Evolutionary conservation across 108 stramenopile genomes (phyloP).

Genomic region (Fistulifera pelliculosa): DNA sequence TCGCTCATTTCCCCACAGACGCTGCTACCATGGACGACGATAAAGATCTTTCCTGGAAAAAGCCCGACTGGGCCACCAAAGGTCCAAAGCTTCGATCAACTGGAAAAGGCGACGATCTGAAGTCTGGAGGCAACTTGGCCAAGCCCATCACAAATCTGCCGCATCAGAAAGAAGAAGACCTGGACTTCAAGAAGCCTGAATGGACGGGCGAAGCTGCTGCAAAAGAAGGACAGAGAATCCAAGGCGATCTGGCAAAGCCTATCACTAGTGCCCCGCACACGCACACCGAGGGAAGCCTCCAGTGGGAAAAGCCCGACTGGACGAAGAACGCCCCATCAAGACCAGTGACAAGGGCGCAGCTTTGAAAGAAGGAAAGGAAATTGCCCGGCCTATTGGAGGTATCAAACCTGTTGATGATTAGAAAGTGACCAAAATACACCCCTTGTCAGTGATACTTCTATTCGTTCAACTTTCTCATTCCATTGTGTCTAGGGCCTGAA

Average conservation of each 20-base stretch:
- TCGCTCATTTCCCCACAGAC: neutral
- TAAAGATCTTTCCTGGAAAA: conserved; percentile 10
- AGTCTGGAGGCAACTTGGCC: conserved; percentile 6
- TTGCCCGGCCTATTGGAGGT: conserved; percentile 13
- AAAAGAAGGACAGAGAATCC: neutral
- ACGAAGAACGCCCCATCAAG: conserved; percentile 8
- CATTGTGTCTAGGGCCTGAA: too few relatives aligned
- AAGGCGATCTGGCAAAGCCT: conserved; percentile 7
- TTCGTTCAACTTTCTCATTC: too few relatives aligned
- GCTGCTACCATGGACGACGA: conserved; percentile 6
- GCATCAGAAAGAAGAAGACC: conserved; percentile 6
- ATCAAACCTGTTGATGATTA: conserved; percentile 14
- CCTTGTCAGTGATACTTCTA: too few relatives aligned
- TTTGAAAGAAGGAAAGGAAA: conserved; percentile 12
- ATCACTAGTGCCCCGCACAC: conserved; percentile 6
- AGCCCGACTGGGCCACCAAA: conserved; percentile 10
- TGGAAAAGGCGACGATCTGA: conserved; percentile 6
- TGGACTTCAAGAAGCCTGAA: conserved; percentile 2
- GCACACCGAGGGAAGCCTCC: neutral
- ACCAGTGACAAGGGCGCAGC: conserved; percentile 7
- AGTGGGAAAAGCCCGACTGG: conserved; percentile 12
- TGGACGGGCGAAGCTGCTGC: conserved; percentile 7
- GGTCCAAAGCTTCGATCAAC: conserved; percentile 5
- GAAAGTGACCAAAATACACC: too few relatives aligned
- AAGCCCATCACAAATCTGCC: conserved; percentile 11